These are phyloP conservation scores for Ophiosphaerella korrae DNA, from an alignment of 2,329 filamentous ascomycete species.

Conservation along the genomic window DNA sequence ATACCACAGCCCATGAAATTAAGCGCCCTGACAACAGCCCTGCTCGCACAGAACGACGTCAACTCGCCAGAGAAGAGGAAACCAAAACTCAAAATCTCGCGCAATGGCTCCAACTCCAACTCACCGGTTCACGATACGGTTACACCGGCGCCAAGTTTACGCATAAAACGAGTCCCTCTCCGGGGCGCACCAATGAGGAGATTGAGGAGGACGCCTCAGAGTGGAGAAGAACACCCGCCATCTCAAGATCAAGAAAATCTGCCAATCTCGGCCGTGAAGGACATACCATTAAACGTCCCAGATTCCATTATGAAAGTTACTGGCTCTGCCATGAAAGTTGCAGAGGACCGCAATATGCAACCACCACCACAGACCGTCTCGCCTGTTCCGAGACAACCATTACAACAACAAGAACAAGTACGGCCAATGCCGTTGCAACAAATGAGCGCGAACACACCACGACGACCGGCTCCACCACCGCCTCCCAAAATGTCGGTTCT, in stretches of 20 bases:
- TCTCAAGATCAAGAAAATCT: conserved; percentile 85
- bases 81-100: conserved; percentile 47
- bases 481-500: conserved; percentile 96
- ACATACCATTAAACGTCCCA: conserved; percentile 31
- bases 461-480: conserved; percentile 73
- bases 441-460: conserved; percentile 73
- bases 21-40: conserved; percentile 86
- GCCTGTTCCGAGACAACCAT: conserved; percentile 45
- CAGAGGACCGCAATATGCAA: conserved; percentile 30
- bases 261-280: conserved; percentile 39
- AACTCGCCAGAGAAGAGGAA: conserved; percentile 46
- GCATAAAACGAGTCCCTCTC: conserved; percentile 47
- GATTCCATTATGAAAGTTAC: conserved; percentile 40
- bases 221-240: conserved; percentile 45
- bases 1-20: conserved; percentile 86
- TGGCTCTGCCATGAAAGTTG: conserved; percentile 44
- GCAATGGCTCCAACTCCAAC: conserved; percentile 42
- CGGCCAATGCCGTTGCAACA: conserved; percentile 57
- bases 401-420: conserved; percentile 39
- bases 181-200: conserved; percentile 48
- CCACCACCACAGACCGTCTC: conserved; percentile 31
- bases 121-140: conserved; percentile 47
- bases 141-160: conserved; percentile 48
- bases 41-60: conserved; percentile 63
- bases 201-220: conserved; percentile 46